These are phyloP conservation scores for Aspergillaceae sp. DNA, from an alignment of 2,329 filamentous ascomycete species.

Conservation along the genomic window DNA sequence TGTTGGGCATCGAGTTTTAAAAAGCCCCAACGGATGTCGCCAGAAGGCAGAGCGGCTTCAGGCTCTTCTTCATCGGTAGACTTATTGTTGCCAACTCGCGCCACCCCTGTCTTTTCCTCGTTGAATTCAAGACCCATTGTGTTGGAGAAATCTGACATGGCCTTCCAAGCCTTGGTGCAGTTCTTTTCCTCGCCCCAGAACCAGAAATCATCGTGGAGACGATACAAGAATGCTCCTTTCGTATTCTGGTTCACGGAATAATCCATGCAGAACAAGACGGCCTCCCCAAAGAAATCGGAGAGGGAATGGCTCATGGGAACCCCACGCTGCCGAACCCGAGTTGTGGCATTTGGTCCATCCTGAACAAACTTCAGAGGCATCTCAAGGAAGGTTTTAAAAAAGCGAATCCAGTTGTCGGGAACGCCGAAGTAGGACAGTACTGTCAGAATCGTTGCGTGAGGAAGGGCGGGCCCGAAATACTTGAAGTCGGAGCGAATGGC, in stretches of 20 bases:
- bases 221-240: conserved; percentile 47
- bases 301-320: conserved; percentile 53
- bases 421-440: conserved; percentile 54
- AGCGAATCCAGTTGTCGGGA: conserved; percentile 46
- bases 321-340: conserved; percentile 46
- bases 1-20: conserved; percentile 46
- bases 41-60: conserved; percentile 37
- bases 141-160: conserved; percentile 47
- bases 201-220: conserved; percentile 59
- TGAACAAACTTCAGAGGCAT: conserved; percentile 51
- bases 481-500: conserved; percentile 52
- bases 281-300: conserved; percentile 53
- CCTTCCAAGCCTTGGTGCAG: conserved; percentile 52
- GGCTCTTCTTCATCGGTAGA: neutral
- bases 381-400: conserved; percentile 53
- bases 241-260: conserved; percentile 54
- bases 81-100: conserved; percentile 27
- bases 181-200: conserved; percentile 52
- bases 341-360: conserved; percentile 40
- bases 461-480: conserved; percentile 50
- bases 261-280: conserved; percentile 56
- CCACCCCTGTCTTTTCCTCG: conserved; percentile 48
- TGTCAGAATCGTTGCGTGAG: conserved; percentile 51
- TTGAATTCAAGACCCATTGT: conserved; percentile 53
- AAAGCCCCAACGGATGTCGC: conserved; percentile 53